phyloP scores from a whole-genome alignment of 257 asterid genomes.

The Capsicum pubescens region DNA sequence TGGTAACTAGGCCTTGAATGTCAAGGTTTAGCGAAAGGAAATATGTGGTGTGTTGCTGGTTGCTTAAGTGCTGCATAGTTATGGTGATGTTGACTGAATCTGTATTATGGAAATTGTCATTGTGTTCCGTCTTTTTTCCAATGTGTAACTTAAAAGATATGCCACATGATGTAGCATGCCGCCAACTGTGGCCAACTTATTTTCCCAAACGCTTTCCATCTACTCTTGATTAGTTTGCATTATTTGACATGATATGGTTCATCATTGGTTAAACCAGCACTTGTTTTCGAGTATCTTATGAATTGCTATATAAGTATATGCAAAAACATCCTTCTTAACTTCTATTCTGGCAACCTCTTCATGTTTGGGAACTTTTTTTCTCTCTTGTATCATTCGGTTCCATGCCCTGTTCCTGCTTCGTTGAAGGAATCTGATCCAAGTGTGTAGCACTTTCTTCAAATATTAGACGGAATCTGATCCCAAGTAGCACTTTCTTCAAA shows the following conservation, averaged over 20 bases:
- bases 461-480: not conserved
- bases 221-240: not conserved
- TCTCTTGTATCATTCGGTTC: no score
- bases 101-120: not conserved
- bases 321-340: no score
- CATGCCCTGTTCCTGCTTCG: not conserved
- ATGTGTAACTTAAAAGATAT: not conserved
- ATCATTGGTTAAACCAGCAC: not conserved
- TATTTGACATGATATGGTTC: not conserved
- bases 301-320: no score
- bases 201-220: not conserved
- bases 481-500: no score
- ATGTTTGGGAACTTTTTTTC: not conserved
- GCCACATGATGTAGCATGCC: not conserved
- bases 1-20: slow-evolving; percentile 54
- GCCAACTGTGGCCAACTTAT: not conserved
- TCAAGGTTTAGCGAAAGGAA: not conserved
- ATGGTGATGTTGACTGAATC: not conserved
- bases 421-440: not conserved
- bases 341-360: not conserved
- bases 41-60: not conserved
- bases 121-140: slow-evolving; percentile 42
- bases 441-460: no score
- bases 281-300: not conserved
- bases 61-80: not conserved